Percentiles rank a stretch among this genome's conserved stretches.
phyloP scores from a whole-genome alignment of 1,284 basidiomycete species.

The Schizopora paradoxa region DNA sequence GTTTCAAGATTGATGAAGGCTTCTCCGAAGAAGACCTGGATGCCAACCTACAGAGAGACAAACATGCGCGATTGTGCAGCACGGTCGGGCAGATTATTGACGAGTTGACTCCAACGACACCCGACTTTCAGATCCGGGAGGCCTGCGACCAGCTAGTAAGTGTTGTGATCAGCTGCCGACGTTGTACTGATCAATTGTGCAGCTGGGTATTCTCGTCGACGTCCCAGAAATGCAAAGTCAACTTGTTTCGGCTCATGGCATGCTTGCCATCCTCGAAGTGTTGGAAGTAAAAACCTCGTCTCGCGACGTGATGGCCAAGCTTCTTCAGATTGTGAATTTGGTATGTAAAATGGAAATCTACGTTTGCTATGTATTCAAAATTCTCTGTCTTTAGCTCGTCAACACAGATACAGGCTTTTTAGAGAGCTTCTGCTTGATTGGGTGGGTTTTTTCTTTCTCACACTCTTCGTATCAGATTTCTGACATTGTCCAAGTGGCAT shows the following conservation, averaged over 20 bases:
- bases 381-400: constrained; percentile 59
- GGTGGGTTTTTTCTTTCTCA: constrained; percentile 43
- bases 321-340: constrained; percentile 87
- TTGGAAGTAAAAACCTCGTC: constrained; percentile 75
- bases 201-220: constrained; percentile 78
- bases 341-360: constrained; percentile 39
- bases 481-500: constrained; percentile 57
- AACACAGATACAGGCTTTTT: constrained; percentile 80
- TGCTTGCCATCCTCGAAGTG: constrained; percentile 91
- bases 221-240: constrained; percentile 87
- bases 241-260: constrained; percentile 87
- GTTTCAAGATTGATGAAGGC: constrained; percentile 77
- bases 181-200: constrained; percentile 9
- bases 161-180: constrained; percentile 10
- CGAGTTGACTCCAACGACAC: constrained; percentile 73
- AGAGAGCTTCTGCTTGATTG: constrained; percentile 94
- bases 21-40: constrained; percentile 86
- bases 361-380: constrained; percentile 10
- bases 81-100: constrained; percentile 84
- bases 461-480: too few relatives aligned
- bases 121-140: constrained; percentile 75
- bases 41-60: constrained; percentile 84
- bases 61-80: constrained; percentile 80
- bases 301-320: constrained; percentile 76
- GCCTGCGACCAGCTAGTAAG: constrained; percentile 85